Base-by-base conservation (phyloP, 495 filamentous ascomycete genomes). In the Hyaloscypha bicolor region DNA sequence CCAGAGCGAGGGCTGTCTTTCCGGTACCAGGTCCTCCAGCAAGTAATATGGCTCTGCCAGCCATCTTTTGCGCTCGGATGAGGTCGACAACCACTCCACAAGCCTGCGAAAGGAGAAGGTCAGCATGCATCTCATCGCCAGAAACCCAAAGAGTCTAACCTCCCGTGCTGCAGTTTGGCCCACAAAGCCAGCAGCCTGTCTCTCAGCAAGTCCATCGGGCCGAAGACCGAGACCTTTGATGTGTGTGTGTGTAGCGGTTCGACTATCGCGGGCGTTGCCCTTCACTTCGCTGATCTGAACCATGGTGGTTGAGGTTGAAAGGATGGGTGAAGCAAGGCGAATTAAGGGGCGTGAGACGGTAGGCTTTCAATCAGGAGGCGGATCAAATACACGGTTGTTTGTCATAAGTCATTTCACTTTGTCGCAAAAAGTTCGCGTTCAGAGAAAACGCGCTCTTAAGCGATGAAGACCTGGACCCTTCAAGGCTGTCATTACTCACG, bases 231-330 rank as follows among this genome's bases (percentile, higher is more conserved):
- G 84, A 42, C 94, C 94, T 76, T 91, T 95, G 82, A 99, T 99
- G 79, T 99, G 95, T 21, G 95, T 95, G 78, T 99, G 95, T 65
- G 94, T 91, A 42, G 95, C 93, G 30, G 94, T 99, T 73, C 96
- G 88, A 79, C 95, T 93, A 78, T 97, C 93, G 83, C 95, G 93
- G 80, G 90, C 89, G 81, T 92, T 94, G 82, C 91, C 90, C 82
- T 96, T 96, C 73, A 97, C 93, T 83, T 97, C 94, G 79, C 90
- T 93, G 82, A 97, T 96, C 76, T 93, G 91, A 64, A 97, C 93
- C 92, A 96, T 96, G 6, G 42, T 48, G 16, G 42, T 4, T 48
- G 42, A 19, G 1, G 2, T 48, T 14, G 42, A 14, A 6, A 1
- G 42, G 42, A 37, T 37, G 35, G 53, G 6, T n/a, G 53, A 30